A percentile compares a stretch with the other conserved stretches of the same genome.
phyloP scores from a whole-genome alignment of 2,329 filamentous ascomycete species.

The Diaporthe sp. region DNA sequence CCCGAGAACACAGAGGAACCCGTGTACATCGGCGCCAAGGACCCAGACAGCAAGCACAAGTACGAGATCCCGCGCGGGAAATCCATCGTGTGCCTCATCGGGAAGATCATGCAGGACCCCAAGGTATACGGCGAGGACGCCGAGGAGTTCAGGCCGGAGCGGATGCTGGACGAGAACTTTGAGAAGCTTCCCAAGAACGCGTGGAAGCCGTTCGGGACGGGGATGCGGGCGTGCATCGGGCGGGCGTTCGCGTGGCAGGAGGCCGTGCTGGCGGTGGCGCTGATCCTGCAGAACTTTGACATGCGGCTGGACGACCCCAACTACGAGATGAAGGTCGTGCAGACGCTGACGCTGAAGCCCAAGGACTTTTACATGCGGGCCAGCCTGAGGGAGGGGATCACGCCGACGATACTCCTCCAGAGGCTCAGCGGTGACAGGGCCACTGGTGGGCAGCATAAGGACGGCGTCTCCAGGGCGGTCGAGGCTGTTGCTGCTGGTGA shows the following conservation, averaged over 20 bases:
- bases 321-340: slow-evolving; percentile 69
- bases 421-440: slow-evolving; percentile 54
- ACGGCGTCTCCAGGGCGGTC: slow-evolving; percentile 55
- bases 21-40: slow-evolving; percentile 57
- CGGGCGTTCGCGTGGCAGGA: slow-evolving; percentile 84
- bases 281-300: slow-evolving; percentile 80
- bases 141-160: slow-evolving; percentile 76
- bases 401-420: slow-evolving; percentile 61
- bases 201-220: slow-evolving; percentile 78
- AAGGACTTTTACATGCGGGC: slow-evolving; percentile 75
- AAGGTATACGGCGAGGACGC: slow-evolving; percentile 76
- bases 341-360: slow-evolving; percentile 74
- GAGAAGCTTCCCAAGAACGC: slow-evolving; percentile 71
- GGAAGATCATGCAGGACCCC: slow-evolving; percentile 72
- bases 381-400: slow-evolving; percentile 72
- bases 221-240: slow-evolving; percentile 77
- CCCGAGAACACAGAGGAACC: background rate
- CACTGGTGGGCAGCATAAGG: slow-evolving; percentile 61
- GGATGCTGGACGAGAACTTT: slow-evolving; percentile 80
- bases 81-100: slow-evolving; percentile 62
- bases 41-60: slow-evolving; percentile 70
- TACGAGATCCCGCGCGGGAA: slow-evolving; percentile 71
- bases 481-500: slow-evolving; percentile 43
- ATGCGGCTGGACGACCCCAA: slow-evolving; percentile 73
- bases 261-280: slow-evolving; percentile 70